Percentiles rank a stretch among this genome's conserved stretches.
phyloP scores from a whole-genome alignment of 2,329 filamentous ascomycete genomes.

The Chrysoporthe puriensis region DNA sequence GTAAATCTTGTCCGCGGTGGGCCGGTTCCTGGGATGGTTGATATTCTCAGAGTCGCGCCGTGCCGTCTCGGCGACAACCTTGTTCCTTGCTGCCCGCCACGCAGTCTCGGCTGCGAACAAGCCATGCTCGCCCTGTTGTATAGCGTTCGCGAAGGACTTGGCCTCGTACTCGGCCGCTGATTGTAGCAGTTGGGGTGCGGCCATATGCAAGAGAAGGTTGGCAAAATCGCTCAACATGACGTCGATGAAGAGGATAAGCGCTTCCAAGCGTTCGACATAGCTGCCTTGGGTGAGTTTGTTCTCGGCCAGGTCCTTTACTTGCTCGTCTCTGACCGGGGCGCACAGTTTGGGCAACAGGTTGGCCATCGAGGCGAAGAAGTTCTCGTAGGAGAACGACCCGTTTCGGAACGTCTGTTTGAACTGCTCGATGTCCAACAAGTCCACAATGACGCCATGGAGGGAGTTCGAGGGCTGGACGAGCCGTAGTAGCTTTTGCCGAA shows the following conservation, averaged over 20 bases:
- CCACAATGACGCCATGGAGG: conserved; percentile 75
- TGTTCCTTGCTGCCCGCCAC: conserved; percentile 67
- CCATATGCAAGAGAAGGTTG: conserved; percentile 76
- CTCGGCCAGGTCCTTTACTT: conserved; percentile 70
- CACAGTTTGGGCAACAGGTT: conserved; percentile 78
- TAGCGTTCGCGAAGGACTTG: conserved; percentile 69
- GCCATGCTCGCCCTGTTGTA: conserved; percentile 58
- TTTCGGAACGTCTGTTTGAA: conserved; percentile 70
- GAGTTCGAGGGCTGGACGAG: conserved; percentile 72
- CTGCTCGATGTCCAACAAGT: conserved; percentile 74
- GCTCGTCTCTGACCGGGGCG: conserved; percentile 77
- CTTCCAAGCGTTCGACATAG: conserved; percentile 76
- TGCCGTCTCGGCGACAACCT: conserved; percentile 67
- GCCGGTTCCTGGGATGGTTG: conserved; percentile 63
- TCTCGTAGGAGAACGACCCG: conserved; percentile 79
- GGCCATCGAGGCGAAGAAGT: conserved; percentile 78
- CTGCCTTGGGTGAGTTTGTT: conserved; percentile 63
- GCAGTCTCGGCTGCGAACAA: conserved; percentile 65
- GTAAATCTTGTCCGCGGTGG: conserved; percentile 72
- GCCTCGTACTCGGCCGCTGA: conserved; percentile 75
- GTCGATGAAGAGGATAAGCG: conserved; percentile 75
- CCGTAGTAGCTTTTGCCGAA: conserved; percentile 72
- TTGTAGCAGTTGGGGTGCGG: conserved; percentile 71
- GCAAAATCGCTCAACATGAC: conserved; percentile 79
- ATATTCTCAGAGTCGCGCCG: conserved; percentile 71